These are phyloP conservation scores for Calocera viscosa DNA, from an alignment of 768 basidiomycete species.

Conservation along the genomic window DNA sequence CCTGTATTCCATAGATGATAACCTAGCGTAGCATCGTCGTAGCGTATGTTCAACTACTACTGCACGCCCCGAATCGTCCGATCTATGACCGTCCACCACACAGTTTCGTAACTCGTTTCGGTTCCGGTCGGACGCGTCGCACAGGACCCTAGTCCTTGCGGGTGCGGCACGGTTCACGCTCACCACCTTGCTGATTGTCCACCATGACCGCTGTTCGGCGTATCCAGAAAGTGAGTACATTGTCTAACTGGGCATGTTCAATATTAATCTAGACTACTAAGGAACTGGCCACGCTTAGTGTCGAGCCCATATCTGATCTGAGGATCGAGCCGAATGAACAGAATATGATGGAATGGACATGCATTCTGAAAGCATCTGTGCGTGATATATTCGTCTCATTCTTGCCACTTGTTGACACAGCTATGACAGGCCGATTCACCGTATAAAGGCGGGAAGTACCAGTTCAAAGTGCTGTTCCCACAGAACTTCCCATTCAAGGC, in stretches of 20 bases:
- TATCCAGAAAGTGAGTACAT: conserved; percentile 51
- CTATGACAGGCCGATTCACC: conserved; percentile 55
- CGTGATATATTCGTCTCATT: conserved; percentile 22
- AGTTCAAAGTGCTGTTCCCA: conserved; percentile 61
- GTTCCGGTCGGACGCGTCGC: too few species aligned
- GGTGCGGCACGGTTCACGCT: too few species aligned
- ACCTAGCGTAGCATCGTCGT: neutral
- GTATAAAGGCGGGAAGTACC: conserved; percentile 70
- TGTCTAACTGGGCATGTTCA: conserved; percentile 5
- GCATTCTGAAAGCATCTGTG: conserved; percentile 61
- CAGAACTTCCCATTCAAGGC: conserved; percentile 80
- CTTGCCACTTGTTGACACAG: neutral
- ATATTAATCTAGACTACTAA: conserved; percentile 22
- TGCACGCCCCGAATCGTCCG: too few species aligned
- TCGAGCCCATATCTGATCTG: conserved; percentile 56
- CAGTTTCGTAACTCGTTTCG: too few species aligned
- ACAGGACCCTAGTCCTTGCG: too few species aligned
- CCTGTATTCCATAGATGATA: neutral
- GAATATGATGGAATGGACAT: conserved; percentile 67
- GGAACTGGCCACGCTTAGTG: conserved; percentile 55
- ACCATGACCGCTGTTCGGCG: conserved; percentile 36
- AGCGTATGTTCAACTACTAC: neutral
- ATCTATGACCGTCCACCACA: too few species aligned
- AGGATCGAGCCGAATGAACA: conserved; percentile 51
- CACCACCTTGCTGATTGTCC: neutral